Base-by-base conservation (phyloP, 257 asterid species). In the Leonotis leonurus region DNA sequence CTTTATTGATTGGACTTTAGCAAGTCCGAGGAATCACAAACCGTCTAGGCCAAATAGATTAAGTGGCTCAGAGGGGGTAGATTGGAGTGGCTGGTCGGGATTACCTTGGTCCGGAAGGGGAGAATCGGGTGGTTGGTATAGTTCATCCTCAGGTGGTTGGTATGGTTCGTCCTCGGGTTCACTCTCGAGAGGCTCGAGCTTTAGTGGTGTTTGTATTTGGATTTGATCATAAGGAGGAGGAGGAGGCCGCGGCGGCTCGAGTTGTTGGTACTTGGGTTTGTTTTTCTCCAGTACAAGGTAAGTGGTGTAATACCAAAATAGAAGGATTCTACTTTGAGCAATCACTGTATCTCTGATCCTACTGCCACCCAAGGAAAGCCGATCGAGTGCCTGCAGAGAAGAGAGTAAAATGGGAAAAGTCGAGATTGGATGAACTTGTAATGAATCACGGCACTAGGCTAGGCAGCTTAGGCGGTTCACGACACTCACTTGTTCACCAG, bases 251-350 rank as follows among this genome's bases (percentile, higher is more conserved):
- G 88, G 87, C 39, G 60, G 78, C 79, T 85, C 85, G 30, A 93
- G 97, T 63, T 68, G 83, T 75, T 89, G 97, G 74, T 81, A 93
- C 70, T 81, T 89, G 25, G 96, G 97, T 40, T 89, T 93, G 22
- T 93, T 93, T 81, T 79, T 93, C 89, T 89, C 86, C 77, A 93
- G 83, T 73, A 93, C 85, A 63, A 87, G 88, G 78, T 78, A 93
- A 3, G 97, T 87, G 9, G 94, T 84, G 85, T 79, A 89, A 64
- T 92, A 87, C 99, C 97, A 89, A 64, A 93, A 89, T 22, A 87
- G 37, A 30, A 89, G 76, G 14, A 93, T 93, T 81, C 91, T 80
- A 53, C 90, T 83, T 78, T 93, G 97, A 71, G 99, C 96, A 44
- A 72, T 60, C 50, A 79, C 55, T 4, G 97, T 93, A 35, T 89